Evolutionary conservation across 306 rosid species (phyloP), one percentile per base, ranked within the genome.

Genomic region (Begonia fuchsioides): DNA sequence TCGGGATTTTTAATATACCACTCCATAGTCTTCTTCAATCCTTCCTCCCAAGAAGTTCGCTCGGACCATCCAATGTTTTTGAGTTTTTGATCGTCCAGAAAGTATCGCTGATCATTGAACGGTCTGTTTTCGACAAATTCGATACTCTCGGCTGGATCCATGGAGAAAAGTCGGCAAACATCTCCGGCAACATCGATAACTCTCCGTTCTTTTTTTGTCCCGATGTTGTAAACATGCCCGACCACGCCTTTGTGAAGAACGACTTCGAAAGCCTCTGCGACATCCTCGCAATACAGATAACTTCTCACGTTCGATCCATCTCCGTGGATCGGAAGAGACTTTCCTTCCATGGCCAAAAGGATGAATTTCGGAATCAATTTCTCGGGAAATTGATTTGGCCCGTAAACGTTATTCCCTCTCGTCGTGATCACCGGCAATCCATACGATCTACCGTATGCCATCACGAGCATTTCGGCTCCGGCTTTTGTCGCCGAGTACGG

Each of bases 391-490:
- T 76, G 83, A 63, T 72, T 76, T 0, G 83, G 83, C 32, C 83
- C 83, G 57, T 76, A 76, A 9, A 76, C 83, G 54, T 76, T 76
- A 65, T 76, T 76, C 41, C 83, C 83, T 17, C 83, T 70, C 10
- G 83, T 76, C 3, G 83, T 76, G 54, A 76, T 76, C 54, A 76
- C 83, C 0, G 83, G 83, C 12, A 76, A 47, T 10, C 79, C 83
- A 17, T 76, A 76, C 16, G 83, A 76, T 59, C 76, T 69, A 4
- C 83, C 83, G 60, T 76, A 76, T 2, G 79, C 83, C 83, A 76
- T 76, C 43, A 69, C 83, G 59, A 76, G 83, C 83, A 76, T 76
- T 56, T 76, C 83, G 10, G 83, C 79, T 44, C 83, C 83, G 41
- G 79, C 83, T 69, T 76, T 76, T 20, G 83, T 76, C 15, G 83